Evolutionary conservation across 2,329 filamentous ascomycete species (phyloP), one percentile per base, ranked within the genome.

Genomic region (Ceratocystis cacaofunesta): DNA sequence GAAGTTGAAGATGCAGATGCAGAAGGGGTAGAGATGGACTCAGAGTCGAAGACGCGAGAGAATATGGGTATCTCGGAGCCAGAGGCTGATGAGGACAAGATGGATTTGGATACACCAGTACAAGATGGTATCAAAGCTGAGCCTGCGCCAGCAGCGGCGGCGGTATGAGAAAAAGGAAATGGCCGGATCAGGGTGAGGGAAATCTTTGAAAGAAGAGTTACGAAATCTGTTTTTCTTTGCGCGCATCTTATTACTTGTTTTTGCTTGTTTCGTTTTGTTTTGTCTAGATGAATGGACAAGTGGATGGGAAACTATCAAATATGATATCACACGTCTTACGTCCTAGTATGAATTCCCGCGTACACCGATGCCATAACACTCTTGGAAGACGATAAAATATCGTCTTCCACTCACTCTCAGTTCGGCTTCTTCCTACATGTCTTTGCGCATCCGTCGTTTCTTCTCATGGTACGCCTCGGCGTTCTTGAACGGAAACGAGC

Each of bases 401-500:
- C 8, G 10, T 15, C 15, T 10, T 19, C 25, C 25, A 5, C 3
- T 19, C 3, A 22, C 3, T 22, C 41, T 36, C 28, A 62, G 22
- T 6, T 8, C 25, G n/a, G 7, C 17, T 15, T 15, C 30, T 7
- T 30, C 5, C 61, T 64, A 64, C 43, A 61, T 41, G 10, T 62
- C 43, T 43, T 69, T 69, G 73, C 64, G 57, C n/a, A 75, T 67
- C 12, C 71, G 72, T 71, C 74, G 75, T 72, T 76, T 76, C 72
- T 76, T 76, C 61, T 71, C 69, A 15, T 73, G 70, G 65, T 76
- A 76, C 17, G 75, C 74, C 68, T 75, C 70, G 28, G 68, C 68
- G 68, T 76, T 76, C 68, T 71, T 75, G 68, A 76, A 76, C 8
- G 75, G 75, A 25, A 74, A 76, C 46, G 74, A 73, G 68, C 75